Evolutionary conservation across 108 stramenopile genomes (phyloP).

Genomic region (Aurantiochytrium sp.): DNA sequence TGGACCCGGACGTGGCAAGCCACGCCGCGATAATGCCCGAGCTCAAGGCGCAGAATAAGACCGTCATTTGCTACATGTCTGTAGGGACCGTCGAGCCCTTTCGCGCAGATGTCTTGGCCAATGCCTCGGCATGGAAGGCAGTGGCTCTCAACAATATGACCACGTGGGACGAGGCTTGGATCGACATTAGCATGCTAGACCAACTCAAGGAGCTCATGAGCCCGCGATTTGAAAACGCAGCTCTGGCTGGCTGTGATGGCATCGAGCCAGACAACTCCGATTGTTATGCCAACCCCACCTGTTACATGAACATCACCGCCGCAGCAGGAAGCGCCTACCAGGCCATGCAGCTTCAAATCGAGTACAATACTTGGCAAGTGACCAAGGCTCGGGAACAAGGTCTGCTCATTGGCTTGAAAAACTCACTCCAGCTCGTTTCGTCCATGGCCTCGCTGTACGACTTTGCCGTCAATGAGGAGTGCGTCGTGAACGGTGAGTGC

Average conservation of each 20-base stretch:
- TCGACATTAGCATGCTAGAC: not conserved
- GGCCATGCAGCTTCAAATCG: not conserved
- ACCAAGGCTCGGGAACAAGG: not conserved
- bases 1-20: not conserved
- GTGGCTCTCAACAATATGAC: not conserved
- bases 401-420: constrained; percentile 19
- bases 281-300: not conserved
- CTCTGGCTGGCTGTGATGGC: not conserved
- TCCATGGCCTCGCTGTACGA: not conserved
- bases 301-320: not conserved
- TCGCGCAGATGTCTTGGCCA: not conserved
- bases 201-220: not conserved
- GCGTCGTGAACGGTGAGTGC: constrained; percentile 18
- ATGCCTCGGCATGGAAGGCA: not conserved
- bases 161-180: not conserved
- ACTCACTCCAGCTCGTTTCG: not conserved
- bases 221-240: not conserved
- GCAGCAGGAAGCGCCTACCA: not conserved
- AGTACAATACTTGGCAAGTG: not conserved
- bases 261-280: constrained; percentile 1
- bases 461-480: constrained; percentile 27
- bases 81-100: not conserved
- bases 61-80: constrained; percentile 1
- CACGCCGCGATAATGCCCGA: not conserved
- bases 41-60: not conserved